Percentiles rank a stretch among this genome's conserved stretches.
phyloP scores from a whole-genome alignment of 352 stramenopile genomes.

The Thalassiosira mediterranea region DNA sequence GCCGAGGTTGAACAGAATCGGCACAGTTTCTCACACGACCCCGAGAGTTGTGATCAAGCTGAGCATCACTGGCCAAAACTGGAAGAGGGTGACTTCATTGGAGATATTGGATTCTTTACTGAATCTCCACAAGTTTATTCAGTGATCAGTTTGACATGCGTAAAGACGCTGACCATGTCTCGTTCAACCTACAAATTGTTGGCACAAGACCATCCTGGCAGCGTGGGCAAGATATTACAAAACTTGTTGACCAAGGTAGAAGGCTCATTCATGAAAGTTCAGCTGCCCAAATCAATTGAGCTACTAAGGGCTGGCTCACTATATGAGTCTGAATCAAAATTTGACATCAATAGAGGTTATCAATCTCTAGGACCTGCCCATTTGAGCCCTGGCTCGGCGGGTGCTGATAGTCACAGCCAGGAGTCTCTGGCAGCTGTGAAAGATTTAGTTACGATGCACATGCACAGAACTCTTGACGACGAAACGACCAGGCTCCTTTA shows the following conservation, averaged over 20 bases:
- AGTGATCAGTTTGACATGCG: constrained; percentile 51
- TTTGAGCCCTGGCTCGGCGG: not conserved
- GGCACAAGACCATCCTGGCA: constrained; percentile 64
- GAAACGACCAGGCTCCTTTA: constrained; percentile 70
- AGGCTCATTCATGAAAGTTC: constrained; percentile 8
- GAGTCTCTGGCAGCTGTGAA: constrained; percentile 53
- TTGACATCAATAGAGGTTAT: constrained; percentile 6
- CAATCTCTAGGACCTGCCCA: constrained; percentile 5
- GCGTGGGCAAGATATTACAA: constrained; percentile 57
- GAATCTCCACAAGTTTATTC: constrained; percentile 64
- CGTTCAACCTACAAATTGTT: constrained; percentile 60
- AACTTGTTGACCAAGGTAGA: constrained; percentile 68
- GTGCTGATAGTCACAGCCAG: not conserved
- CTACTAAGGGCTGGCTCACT: constrained; percentile 56
- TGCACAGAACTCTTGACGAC: constrained; percentile 64
- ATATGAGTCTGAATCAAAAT: constrained; percentile 38
- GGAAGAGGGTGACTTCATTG: constrained; percentile 59
- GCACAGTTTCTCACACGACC: not conserved
- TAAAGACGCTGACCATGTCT: constrained; percentile 68
- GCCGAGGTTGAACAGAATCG: constrained; percentile 21
- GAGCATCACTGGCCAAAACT: constrained; percentile 11
- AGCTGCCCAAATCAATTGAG: constrained; percentile 42
- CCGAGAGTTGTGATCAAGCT: not conserved
- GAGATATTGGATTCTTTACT: constrained; percentile 67
- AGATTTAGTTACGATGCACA: constrained; percentile 73